phyloP scores from a whole-genome alignment of 2,329 filamentous ascomycete genomes.

The Celoporthe dispersa region DNA sequence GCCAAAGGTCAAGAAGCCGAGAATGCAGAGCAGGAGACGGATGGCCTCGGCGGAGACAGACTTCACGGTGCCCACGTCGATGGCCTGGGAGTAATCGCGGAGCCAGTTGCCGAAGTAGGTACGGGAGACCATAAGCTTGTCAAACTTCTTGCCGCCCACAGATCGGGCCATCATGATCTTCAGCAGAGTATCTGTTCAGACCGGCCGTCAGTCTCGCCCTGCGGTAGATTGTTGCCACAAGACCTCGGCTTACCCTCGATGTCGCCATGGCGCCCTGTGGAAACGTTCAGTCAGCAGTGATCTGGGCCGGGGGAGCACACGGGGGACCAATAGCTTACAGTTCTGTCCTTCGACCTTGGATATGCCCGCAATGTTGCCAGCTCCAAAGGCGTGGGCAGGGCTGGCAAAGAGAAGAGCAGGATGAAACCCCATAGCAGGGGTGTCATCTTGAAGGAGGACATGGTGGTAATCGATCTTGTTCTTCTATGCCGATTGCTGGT shows the following conservation, averaged over 20 bases:
- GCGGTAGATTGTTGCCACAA: background rate
- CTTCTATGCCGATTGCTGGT: background rate
- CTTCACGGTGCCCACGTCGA: slow-evolving; percentile 92
- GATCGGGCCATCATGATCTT: slow-evolving; percentile 64
- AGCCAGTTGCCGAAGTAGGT: slow-evolving; percentile 98
- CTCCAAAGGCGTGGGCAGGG: slow-evolving; percentile 79
- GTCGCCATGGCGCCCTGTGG: slow-evolving; percentile 78
- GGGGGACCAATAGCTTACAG: slow-evolving; percentile 52
- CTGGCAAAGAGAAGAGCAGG: slow-evolving; percentile 69
- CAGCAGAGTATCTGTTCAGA: slow-evolving; percentile 67
- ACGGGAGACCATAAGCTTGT: slow-evolving; percentile 83
- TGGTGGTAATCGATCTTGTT: slow-evolving; percentile 37
- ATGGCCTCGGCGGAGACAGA: slow-evolving; percentile 89
- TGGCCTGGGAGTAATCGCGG: slow-evolving; percentile 88
- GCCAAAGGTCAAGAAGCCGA: slow-evolving; percentile 88
- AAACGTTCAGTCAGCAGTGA: slow-evolving; percentile 4
- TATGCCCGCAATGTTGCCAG: slow-evolving; percentile 83
- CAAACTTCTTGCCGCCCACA: slow-evolving; percentile 75
- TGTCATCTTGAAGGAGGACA: slow-evolving; percentile 54
- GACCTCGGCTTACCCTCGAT: slow-evolving; percentile 66
- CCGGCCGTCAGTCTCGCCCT: background rate
- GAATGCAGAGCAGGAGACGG: slow-evolving; percentile 82
- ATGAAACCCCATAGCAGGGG: slow-evolving; percentile 59
- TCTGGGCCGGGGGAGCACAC: background rate
- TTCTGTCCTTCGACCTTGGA: slow-evolving; percentile 84